Base-by-base conservation (phyloP, 345 rosid species). In the Rhodamnia argentea region DNA sequence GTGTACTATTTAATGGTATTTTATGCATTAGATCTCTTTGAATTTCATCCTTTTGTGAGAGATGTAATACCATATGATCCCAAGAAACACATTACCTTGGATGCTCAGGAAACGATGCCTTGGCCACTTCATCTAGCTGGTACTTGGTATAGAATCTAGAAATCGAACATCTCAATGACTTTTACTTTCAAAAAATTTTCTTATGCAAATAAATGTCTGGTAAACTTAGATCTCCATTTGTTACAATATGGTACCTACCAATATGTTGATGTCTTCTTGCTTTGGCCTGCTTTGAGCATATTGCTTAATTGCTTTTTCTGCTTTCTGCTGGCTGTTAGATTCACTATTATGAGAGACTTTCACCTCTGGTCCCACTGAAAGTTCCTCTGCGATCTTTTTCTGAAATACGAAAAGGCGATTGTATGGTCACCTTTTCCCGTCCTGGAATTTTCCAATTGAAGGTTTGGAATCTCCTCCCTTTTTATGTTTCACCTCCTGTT, bases 371-470 rank as follows among this genome's bases (percentile, higher is more conserved):
- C 85, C 96, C 98, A 82, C 82, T 92, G 90, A 87, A 90, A 85
- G 86, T 84, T 84, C 95, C 96, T 83, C 93, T 96, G 85, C 90
- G 92, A 84, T 92, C 96, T 37, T 93, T 95, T 88, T 86, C 87
- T 22, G 89, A 95, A 86, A 93, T 96, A 74, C 87, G 51, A 89
- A 94, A 92, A 52, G 98, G 99, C 3, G 98, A 96, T 83, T 96
- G 98, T 88, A 88, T 96, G 74, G 97, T 96, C 70, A 92, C 97
- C 83, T 96, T 96, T 92, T 96, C 98, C 82, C 93, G 98, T n/a
- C 90, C 83, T 27, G 89, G 86, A 51, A 95, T 96, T 87, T 96
- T 95, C 87, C 87, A 55, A 44, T 84, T 93, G 78, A 96, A 95
- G 98, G 98, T 96, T 87, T 82, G 93, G 87, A 74, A 42, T 55